Conservation (phyloP, 148 eudicot genomes). For the Limonium bicolor region DNA sequence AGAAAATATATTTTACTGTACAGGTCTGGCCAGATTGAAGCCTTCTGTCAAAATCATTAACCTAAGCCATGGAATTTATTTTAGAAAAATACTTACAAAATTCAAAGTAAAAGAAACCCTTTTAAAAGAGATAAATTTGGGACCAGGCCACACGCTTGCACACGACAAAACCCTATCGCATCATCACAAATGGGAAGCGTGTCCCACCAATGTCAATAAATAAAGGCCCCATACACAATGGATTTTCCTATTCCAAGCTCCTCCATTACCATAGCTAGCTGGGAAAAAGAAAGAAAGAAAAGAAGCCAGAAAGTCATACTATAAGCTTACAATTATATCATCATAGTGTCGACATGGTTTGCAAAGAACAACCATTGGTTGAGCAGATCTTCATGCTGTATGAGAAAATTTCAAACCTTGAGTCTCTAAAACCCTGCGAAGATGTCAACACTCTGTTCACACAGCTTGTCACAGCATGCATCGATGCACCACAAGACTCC, state of each 20-base stretch:
- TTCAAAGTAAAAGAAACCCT: not conserved
- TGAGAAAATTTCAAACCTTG: constrained; percentile 19
- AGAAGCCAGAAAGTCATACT: too few species aligned
- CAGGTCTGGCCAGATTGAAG: too few species aligned
- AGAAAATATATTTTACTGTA: too few species aligned
- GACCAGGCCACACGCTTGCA: not conserved
- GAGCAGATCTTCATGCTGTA: constrained; percentile 15
- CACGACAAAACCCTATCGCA: not conserved
- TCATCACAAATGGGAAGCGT: constrained; percentile 4
- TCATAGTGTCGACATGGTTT: constrained; percentile 28
- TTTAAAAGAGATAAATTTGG: not conserved
- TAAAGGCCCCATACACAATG: constrained; percentile 8
- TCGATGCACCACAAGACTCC: constrained; percentile 60
- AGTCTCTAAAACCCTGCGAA: constrained; percentile 18
- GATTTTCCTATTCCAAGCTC: not conserved
- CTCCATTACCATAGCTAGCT: constrained; percentile 7
- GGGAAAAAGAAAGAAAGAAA: not conserved
- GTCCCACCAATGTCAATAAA: constrained; percentile 22
- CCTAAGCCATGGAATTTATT: too few species aligned
- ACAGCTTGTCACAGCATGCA: constrained; percentile 51
- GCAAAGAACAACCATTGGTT: constrained; percentile 28
- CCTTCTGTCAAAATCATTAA: not conserved
- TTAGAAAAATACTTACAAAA: not conserved
- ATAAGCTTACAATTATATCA: not conserved
- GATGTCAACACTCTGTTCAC: constrained; percentile 34